Base-by-base conservation (phyloP, 805 yeast genomes). In the Cyberlindnera amylophila region DNA sequence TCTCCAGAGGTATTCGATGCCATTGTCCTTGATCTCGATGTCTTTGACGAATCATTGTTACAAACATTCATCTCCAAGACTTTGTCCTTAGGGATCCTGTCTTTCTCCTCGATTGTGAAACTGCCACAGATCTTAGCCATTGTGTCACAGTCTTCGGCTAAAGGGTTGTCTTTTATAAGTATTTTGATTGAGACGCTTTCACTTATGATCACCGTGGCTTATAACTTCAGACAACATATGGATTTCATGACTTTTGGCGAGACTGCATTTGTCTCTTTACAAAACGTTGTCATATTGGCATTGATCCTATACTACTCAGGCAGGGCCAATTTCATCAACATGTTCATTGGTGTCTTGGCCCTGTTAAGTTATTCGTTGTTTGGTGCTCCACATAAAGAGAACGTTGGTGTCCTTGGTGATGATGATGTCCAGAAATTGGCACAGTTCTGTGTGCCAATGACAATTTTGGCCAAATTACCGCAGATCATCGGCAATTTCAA, bases 221-320 rank as follows among this genome's bases (percentile, higher is more conserved):
- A 67, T 44, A 63, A 63, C 43, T 63, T 62, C 45, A 56, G 72
- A 42, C 45, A 44, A 33, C 57, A 57, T 6, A 58, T 63, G 42
- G 64, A 67, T 6, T 69, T 69, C 39, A 50, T 57, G 32, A 58
- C 70, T 6, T 70, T 63, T 51, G 72, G 72, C 24, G 74, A 70
- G 37, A 53, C 59, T 17, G 59, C 59, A 0, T 58, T 68, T 28
- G 52, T 68, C 7, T 53, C 63, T 1, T 24, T 69, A 14, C 74
- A 69, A 50, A 67, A 68, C 38, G 21, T 61, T 7, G 36, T 60
- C 13, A 59, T 69, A 18, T 41, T 64, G 24, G 24, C 51, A 8
- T 50, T 68, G 48, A 53, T 70, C 16, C 45, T 58, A 43, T 42
- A 53, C 39, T 50, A 46, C 42, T 32, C 47, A 18, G 41, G 47